Evolutionary conservation across 495 filamentous ascomycete species (phyloP), one percentile per base, ranked within the genome.

Genomic region (Podospora anserina): DNA sequence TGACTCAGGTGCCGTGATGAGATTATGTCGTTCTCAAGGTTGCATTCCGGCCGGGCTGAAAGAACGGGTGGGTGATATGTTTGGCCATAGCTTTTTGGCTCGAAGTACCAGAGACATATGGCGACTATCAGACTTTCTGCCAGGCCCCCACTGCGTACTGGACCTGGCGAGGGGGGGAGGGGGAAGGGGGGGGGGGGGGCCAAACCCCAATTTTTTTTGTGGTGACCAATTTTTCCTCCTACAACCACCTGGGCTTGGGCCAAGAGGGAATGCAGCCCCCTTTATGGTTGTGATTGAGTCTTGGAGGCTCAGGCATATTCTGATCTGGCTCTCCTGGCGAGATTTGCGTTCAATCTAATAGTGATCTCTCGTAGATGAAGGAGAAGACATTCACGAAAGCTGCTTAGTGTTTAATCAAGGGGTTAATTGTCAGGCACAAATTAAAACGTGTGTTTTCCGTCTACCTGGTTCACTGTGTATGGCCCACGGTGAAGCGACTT

Each of bases 301-400:
- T 58, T 26, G 23, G 55, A n/a, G 55, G 18, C 55, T 4, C 3
- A 20, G n/a, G 6, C 55, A 58, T 3, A 20, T 26, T 58, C 55
- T 58, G 55, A 15, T 65, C 49, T n/a, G n/a, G n/a, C 28, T 56
- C 44, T 58, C 63, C 49, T 66, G 44, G 57, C 26, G 27, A 27
- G 58, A 66, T 49, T 60, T 57, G 18, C 44, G 20, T 64, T 71
- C 69, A 26, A 75, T 73, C 66, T 69, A 69, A 49, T 18, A 3
- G 27, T 69, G 58, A 64, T 68, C 64, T 26, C 54, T 61, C 28
- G 58, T 74, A 70, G 71, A 74, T 75, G 69, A 75, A 62, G 69
- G 57, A 34, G 65, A 67, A 66, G 61, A 23, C 53, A 66, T 56
- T 49, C 39, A 13, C 0, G 39, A 39, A 59, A 26, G 19, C 23